phyloP scores from a whole-genome alignment of 768 basidiomycete genomes.

The Russula sp. region DNA sequence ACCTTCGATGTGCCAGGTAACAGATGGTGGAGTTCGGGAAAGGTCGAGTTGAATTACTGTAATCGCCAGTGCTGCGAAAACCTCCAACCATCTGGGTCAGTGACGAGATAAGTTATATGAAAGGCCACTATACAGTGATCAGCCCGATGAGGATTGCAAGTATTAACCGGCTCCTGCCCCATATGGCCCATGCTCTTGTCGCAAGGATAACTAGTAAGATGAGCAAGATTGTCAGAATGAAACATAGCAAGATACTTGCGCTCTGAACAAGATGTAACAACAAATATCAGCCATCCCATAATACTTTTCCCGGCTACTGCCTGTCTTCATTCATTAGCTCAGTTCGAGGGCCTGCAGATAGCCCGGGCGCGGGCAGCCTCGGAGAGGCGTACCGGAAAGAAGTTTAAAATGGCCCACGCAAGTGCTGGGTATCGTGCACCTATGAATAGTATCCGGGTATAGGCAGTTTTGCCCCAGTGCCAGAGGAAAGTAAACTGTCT shows the following conservation, averaged over 20 bases:
- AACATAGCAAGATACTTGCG: neutral
- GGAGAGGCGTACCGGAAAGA: constrained; percentile 5
- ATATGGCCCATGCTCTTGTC: constrained; percentile 27
- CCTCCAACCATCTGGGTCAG: neutral
- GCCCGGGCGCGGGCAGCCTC: too few species aligned
- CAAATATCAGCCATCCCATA: too few species aligned
- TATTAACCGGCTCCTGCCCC: constrained; percentile 23
- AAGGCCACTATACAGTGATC: neutral
- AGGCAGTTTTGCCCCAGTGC: neutral
- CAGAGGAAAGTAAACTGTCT: constrained; percentile 6
- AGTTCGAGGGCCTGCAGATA: too few species aligned
- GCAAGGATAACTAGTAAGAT: constrained; percentile 24
- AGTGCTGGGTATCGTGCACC: constrained; percentile 13
- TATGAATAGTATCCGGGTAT: constrained; percentile 3
- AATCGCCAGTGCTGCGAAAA: neutral
- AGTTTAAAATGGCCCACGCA: neutral
- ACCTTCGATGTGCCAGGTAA: neutral
- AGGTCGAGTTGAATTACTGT: neutral
- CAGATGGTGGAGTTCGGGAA: neutral
- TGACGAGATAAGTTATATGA: neutral
- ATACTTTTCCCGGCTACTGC: neutral
- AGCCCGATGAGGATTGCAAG: neutral
- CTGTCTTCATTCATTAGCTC: neutral
- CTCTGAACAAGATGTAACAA: neutral
- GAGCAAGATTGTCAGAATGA: neutral